A percentile compares a stretch with the other conserved stretches of the same genome.
phyloP scores from a whole-genome alignment of 345 rosid species.

The Pistacia vera region DNA sequence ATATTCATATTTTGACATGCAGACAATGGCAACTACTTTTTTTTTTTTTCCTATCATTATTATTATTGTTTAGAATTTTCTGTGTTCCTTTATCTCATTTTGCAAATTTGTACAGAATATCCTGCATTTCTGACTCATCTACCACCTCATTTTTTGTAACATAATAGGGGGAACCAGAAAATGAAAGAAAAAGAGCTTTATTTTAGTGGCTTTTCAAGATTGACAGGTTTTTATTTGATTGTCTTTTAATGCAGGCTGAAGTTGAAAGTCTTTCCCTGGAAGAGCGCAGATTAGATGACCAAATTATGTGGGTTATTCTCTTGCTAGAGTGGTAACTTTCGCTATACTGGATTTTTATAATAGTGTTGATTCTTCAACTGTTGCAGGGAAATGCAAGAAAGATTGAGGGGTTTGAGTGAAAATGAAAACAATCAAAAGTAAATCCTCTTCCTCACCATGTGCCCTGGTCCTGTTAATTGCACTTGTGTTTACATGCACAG shows the following conservation, averaged over 20 bases:
- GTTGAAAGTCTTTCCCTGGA: conserved; percentile 67
- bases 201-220: conserved; percentile 12
- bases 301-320: conserved; percentile 66
- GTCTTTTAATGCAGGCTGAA: conserved; percentile 61
- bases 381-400: conserved; percentile 84
- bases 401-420: conserved; percentile 74
- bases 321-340: conserved; percentile 19
- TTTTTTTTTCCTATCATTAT: not conserved
- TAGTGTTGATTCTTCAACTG: conserved; percentile 38
- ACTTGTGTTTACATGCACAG: conserved; percentile 10
- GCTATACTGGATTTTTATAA: conserved; percentile 22
- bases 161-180: not conserved
- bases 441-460: conserved; percentile 17
- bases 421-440: conserved; percentile 82
- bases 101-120: conserved; percentile 7
- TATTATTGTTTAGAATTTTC: not conserved
- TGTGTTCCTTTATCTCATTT: conserved; percentile 1
- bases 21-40: not conserved
- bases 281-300: conserved; percentile 74
- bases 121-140: not conserved
- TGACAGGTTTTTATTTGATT: conserved; percentile 18
- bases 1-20: conserved; percentile 5
- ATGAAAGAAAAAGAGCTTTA: not conserved
- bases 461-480: conserved; percentile 4
- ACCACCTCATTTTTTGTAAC: not conserved